phyloP scores from a whole-genome alignment of 2,329 filamentous ascomycete species.

The Aureobasidium sp. region DNA sequence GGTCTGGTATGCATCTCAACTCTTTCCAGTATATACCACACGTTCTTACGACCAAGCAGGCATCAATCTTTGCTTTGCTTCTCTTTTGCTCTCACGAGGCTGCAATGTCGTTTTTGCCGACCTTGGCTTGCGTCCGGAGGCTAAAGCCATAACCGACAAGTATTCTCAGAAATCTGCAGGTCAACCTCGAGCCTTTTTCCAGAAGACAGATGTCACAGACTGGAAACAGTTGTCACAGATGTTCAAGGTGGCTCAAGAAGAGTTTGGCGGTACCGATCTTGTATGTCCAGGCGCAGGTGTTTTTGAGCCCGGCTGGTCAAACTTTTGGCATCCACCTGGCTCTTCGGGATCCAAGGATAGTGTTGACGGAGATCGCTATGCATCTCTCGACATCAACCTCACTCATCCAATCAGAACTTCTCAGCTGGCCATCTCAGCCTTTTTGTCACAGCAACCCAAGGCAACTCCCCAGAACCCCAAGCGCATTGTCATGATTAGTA shows the following conservation, averaged over 20 bases:
- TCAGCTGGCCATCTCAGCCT: constrained; percentile 39
- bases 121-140: constrained; percentile 39
- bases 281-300: constrained; percentile 41
- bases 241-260: constrained; percentile 40
- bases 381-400: constrained; percentile 37
- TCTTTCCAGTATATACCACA: neutral
- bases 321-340: constrained; percentile 42
- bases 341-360: constrained; percentile 25
- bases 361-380: constrained; percentile 26
- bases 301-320: constrained; percentile 39
- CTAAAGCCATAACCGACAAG: constrained; percentile 32
- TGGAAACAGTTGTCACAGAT: constrained; percentile 42
- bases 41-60: constrained; percentile 23
- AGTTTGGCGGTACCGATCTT: constrained; percentile 40
- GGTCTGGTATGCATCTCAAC: constrained; percentile 25
- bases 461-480: constrained; percentile 34
- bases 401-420: constrained; percentile 40
- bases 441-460: constrained; percentile 30
- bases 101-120: constrained; percentile 44
- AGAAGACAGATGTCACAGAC: constrained; percentile 39
- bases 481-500: constrained; percentile 35
- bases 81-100: constrained; percentile 33
- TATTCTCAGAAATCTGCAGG: constrained; percentile 19
- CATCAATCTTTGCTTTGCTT: constrained; percentile 39
- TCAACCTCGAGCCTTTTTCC: constrained; percentile 30